phyloP scores from a whole-genome alignment of 257 asterid genomes.

The Agastache rugosa region DNA sequence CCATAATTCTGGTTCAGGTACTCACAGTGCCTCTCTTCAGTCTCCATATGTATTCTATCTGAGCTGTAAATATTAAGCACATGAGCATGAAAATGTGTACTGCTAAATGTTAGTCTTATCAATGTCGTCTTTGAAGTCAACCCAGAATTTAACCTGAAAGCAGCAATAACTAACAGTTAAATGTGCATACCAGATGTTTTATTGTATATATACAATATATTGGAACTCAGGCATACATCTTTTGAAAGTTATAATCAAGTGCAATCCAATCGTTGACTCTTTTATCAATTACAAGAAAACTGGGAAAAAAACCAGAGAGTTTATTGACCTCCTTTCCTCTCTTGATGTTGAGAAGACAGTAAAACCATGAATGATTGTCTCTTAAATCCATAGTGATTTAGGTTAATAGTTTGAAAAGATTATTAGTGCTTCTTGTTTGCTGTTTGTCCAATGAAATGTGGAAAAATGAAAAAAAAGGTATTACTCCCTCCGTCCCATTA shows the following conservation, averaged over 20 bases:
- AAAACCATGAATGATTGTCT: neutral
- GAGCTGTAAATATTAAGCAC: conserved; percentile 13
- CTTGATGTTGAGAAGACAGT: conserved; percentile 15
- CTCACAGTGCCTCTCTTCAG: conserved; percentile 23
- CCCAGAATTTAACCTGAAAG: conserved; percentile 1
- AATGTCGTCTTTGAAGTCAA: conserved; percentile 23
- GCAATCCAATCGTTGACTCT: neutral
- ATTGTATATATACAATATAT: neutral
- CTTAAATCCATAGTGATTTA: conserved; percentile 6
- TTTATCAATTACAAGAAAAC: neutral
- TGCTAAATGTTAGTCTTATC: conserved; percentile 27
- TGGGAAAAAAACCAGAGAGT: neutral
- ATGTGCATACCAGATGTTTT: neutral
- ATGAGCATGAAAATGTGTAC: neutral
- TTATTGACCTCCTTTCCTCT: neutral
- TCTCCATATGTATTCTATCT: neutral
- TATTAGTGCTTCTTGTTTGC: neutral
- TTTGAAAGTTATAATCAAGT: conserved; percentile 19
- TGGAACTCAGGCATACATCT: conserved; percentile 15
- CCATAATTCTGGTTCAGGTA: conserved; percentile 85
- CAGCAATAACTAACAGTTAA: neutral
- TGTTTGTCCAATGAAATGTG: neutral
- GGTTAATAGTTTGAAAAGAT: conserved; percentile 21
- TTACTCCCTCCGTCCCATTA: too few relatives aligned
- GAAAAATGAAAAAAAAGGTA: neutral